Base-by-base conservation (phyloP, 257 asterid genomes). In the Buddleja alternifolia region DNA sequence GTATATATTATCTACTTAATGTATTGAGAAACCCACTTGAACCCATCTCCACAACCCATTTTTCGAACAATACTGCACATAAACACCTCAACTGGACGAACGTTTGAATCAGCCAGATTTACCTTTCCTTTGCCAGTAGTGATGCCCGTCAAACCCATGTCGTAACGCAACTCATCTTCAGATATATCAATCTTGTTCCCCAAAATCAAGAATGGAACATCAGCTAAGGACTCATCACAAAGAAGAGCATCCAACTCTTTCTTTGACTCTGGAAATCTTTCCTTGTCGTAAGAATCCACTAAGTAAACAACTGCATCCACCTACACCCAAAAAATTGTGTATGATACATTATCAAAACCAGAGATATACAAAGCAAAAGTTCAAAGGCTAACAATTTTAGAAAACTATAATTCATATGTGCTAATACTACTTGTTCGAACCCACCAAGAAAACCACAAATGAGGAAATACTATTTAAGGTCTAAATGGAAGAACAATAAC, bases 1-100 rank as follows among this genome's bases (percentile, higher is more conserved):
- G 65, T 63, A 76, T 67, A 15, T 24, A 25, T 56, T 34, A 4
- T 39, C 80, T 74, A 86, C 77, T 89, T 83, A 9, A 89, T 86
- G 80, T 89, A 89, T 23, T 89, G 92, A 59, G 96, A 85, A 63
- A 83, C 78, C 95, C 96, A 89, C 69, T 88, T 85, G 85, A 89
- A 89, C 63, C 96, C 94, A n/a, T 89, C 96, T 10, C 96, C 96
- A 44, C 86, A 89, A 24, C 96, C 95, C 96, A 89, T 89, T 75
- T 87, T 89, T 36, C 96, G 92, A 32, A 89, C 96, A 61, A 89
- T 86, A 86, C 94, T 89, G 85, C 96, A 89, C 96, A 89, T 89
- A 79, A 85, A 89, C 19, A 89, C 90, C 81, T 89, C 96, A 6
- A 87, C 80, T 10, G 96, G 95, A 2, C 84, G 90, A 15, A 85